Base-by-base conservation (phyloP, 331 rosid genomes). In the Malus hybrid region DNA sequence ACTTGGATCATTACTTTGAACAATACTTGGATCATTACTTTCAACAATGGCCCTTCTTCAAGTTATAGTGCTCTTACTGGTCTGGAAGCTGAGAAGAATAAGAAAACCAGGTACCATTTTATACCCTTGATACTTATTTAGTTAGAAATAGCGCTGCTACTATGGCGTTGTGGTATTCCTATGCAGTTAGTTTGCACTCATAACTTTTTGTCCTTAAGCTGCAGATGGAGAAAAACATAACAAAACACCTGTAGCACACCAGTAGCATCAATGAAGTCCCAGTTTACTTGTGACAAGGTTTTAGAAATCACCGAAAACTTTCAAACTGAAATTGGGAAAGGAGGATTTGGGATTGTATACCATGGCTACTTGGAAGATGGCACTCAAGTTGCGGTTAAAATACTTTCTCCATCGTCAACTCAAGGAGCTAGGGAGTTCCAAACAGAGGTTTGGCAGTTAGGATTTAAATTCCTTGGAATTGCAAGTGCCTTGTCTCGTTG, bases 271-370 rank as follows among this genome's bases (percentile, higher is more conserved):
- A 28, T 1, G 29, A 28, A 28, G 29, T 28, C 3, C 2, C 29
- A 28, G 29, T 28, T 28, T 28, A 28, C 29, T 28, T 2, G 3
- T 28, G 29, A 28, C 3, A 2, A 28, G 2, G 3, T 28, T 28
- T 28, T 28, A 28, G 29, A 28, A 28, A 2, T 28, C 29, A 28
- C 29, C 29, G 29, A 28, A 28, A 28, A 28, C 79, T 88, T 88
- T 53, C 60, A 84, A 63, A 63, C 14, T 20, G 76, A 71, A 42
- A 85, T 92, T 1, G 93, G 96, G n/a, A 90, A 79, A 63, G 93
- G 96, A 24, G 93, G 97, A 70, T 92, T 86, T 76, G 97, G 96
- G 76, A 66, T 24, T 44, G 93, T 89, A 60, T 92, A 84, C 61
- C 33, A 46, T 61, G 97, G 97, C 33, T 50, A 70, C 28, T 71